Percentiles rank a stretch among this genome's conserved stretches.
Conservation (phyloP, 2,329 filamentous ascomycete genomes). For the Pseudogymnoascus sp. region DNA sequence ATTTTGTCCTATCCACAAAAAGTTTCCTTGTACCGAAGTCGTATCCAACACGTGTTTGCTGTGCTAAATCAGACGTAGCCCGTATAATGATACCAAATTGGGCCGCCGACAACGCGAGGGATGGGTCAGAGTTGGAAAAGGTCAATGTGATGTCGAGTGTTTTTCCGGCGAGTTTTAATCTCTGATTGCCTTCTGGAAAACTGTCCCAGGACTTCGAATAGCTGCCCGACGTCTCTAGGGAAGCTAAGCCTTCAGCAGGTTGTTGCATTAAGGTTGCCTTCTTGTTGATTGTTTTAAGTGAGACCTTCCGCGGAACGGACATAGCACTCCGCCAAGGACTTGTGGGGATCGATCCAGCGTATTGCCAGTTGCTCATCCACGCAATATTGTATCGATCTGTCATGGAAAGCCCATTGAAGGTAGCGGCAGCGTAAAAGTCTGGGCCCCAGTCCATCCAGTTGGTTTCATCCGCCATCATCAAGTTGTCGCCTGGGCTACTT, state of each 20-base stretch:
- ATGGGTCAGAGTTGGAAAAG: background rate
- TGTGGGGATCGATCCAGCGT: slow-evolving; percentile 48
- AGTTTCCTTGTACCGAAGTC: background rate
- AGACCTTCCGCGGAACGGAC: slow-evolving; percentile 40
- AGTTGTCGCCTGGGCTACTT: slow-evolving; percentile 38
- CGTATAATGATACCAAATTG: slow-evolving; percentile 9
- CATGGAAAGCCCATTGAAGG: slow-evolving; percentile 28
- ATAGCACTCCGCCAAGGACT: slow-evolving; percentile 48
- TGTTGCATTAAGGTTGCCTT: background rate
- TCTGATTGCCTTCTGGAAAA: background rate
- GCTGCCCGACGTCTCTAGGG: background rate
- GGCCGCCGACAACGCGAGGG: background rate
- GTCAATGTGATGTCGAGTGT: background rate
- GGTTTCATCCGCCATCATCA: slow-evolving; percentile 38
- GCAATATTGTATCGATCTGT: slow-evolving; percentile 34
- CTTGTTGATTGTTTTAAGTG: slow-evolving; percentile 29
- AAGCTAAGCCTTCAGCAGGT: background rate
- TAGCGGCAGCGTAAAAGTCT: background rate
- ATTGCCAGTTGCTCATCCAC: slow-evolving; percentile 57
- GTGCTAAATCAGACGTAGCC: slow-evolving; percentile 2
- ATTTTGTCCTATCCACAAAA: slow-evolving; percentile 5
- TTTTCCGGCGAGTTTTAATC: background rate
- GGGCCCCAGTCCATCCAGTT: slow-evolving; percentile 50
- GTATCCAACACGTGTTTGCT: slow-evolving; percentile 9
- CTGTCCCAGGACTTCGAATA: background rate